These are phyloP conservation scores for Pichia eremophila DNA, from an alignment of 805 yeast genomes.

Conservation along the genomic window DNA sequence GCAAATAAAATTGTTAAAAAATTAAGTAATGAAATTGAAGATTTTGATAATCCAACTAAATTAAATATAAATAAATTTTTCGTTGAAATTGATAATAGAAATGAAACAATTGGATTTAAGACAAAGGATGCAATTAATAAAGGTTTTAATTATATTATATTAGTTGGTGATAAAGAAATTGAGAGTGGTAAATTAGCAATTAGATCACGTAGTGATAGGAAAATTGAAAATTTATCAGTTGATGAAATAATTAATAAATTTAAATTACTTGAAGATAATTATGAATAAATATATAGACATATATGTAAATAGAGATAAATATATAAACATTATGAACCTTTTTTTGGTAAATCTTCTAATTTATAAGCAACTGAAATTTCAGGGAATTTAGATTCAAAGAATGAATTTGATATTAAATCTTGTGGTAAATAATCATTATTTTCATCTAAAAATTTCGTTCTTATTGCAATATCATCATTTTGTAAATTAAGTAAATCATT, in stretches of 20 bases:
- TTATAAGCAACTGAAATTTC: slow-evolving; percentile 15
- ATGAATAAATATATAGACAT: slow-evolving; percentile 23
- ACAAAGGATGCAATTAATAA: slow-evolving; percentile 68
- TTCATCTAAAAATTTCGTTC: slow-evolving; percentile 34
- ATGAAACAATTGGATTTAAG: slow-evolving; percentile 71
- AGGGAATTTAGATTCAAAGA: slow-evolving; percentile 19
- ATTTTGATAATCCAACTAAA: slow-evolving; percentile 37
- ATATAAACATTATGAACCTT: background rate
- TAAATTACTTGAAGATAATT: slow-evolving; percentile 40
- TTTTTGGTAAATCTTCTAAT: slow-evolving; percentile 16
- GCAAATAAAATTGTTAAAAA: slow-evolving; percentile 39
- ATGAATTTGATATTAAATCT: slow-evolving; percentile 19
- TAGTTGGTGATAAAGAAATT: slow-evolving; percentile 82
- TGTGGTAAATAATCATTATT: slow-evolving; percentile 51
- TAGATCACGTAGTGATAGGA: slow-evolving; percentile 45
- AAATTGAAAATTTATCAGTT: slow-evolving; percentile 32
- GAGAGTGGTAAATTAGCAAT: slow-evolving; percentile 51
- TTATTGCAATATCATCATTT: slow-evolving; percentile 33
- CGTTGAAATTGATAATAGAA: slow-evolving; percentile 67
- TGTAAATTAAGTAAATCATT: slow-evolving; percentile 30
- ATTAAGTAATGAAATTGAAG: slow-evolving; percentile 35
- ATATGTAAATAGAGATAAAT: slow-evolving; percentile 1
- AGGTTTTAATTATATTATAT: slow-evolving; percentile 71
- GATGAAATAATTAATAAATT: slow-evolving; percentile 49
- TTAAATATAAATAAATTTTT: slow-evolving; percentile 52